Conservation (phyloP, 75 land plant genomes). For the Pinus tabuliformis region DNA sequence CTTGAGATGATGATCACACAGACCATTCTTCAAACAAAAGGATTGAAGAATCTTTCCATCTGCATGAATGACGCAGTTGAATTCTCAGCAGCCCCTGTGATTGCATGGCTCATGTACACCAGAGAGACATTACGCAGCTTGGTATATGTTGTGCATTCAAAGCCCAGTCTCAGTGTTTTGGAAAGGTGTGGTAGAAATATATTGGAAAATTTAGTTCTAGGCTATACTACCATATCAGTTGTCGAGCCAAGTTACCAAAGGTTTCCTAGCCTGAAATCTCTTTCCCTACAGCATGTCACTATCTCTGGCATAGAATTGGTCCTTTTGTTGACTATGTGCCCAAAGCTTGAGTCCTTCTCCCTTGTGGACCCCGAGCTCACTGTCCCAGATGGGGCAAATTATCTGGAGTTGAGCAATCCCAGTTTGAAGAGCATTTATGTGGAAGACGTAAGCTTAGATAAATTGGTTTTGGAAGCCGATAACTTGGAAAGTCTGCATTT, state of each 20-base stretch:
- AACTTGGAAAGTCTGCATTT: constrained; percentile 55
- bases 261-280: constrained; percentile 53
- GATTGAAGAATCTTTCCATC: constrained; percentile 61
- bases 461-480: constrained; percentile 72
- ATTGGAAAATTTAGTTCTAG: constrained; percentile 57
- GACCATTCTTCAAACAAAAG: constrained; percentile 73
- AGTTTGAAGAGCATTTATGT: constrained; percentile 49
- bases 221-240: constrained; percentile 45
- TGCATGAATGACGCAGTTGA: constrained; percentile 53
- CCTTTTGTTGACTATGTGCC: constrained; percentile 69
- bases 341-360: constrained; percentile 54
- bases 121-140: constrained; percentile 56
- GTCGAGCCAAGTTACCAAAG: constrained; percentile 71
- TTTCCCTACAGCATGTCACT: constrained; percentile 56
- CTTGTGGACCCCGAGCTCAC: constrained; percentile 55
- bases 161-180: constrained; percentile 58
- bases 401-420: constrained; percentile 55
- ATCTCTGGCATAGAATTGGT: constrained; percentile 78
- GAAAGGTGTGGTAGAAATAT: constrained; percentile 69
- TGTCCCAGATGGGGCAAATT: constrained; percentile 53
- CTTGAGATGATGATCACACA: constrained; percentile 80
- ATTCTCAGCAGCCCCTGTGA: constrained; percentile 85
- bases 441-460: constrained; percentile 66
- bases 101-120: constrained; percentile 91
- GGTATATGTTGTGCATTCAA: constrained; percentile 50